Evolutionary conservation across 352 stramenopile genomes (phyloP), one percentile per base, ranked within the genome.

Genomic region (Globisporangium cystogenes): DNA sequence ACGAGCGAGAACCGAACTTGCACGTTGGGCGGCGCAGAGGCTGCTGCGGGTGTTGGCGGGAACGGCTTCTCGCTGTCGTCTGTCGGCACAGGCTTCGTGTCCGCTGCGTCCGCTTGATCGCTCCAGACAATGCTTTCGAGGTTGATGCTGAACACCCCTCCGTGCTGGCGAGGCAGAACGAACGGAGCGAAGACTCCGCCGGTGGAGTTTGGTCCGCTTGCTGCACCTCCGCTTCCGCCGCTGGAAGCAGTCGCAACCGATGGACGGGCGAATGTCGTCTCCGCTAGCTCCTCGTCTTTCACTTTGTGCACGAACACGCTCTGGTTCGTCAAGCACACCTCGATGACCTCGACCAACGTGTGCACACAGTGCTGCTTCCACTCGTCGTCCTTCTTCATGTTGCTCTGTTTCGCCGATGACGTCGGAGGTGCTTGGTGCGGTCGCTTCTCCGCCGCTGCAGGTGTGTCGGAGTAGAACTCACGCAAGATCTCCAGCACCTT

Each of bases 91-190:
- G 42, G 24, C 21, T 69, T 29, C 27, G 48, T 29, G 51, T 52
- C 6, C 11, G 10, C 18, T 66, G 43, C 50, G 12, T 63, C 51
- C 3, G 55, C 7, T 41, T 90, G 77, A 41, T 93, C 82, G 48
- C 77, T 93, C 82, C 82, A 93, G 8, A 89, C 78, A 55, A 93
- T 93, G 46, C 71, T 86, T 43, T 93, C 78, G 7, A 91, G 55
- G 26, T 82, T 86, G 50, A 93, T 78, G 39, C 69, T 81, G 33
- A 92, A 83, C 18, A 90, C 82, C 10, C 82, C 79, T 24, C 79
- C 78, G 64, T 85, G 70, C 11, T 66, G 63, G 40, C 55, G 64
- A 3, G 67, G 67, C 2, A 65, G 53, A n/a, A 58, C 50, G 3
- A 59, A 59, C n/a, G 59, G 20, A 3, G 60, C 62, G 23, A 59